phyloP scores from a whole-genome alignment of 345 rosid genomes.

The Heritiera littoralis region DNA sequence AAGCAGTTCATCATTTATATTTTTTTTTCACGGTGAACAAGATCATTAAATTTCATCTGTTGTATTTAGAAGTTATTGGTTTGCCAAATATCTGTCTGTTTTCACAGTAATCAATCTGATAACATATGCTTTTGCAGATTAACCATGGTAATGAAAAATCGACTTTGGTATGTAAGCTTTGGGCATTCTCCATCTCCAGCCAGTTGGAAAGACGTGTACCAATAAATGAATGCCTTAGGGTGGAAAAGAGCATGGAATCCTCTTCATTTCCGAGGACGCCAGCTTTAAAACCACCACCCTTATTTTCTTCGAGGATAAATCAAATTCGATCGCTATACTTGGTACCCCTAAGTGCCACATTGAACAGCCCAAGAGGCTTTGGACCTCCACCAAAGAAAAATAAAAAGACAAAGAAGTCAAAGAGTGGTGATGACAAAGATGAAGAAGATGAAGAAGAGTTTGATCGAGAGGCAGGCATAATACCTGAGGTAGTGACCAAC shows the following conservation, averaged over 20 bases:
- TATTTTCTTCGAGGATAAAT: slow-evolving; percentile 17
- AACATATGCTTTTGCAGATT: slow-evolving; percentile 26
- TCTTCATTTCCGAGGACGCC: slow-evolving; percentile 5
- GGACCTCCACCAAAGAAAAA: slow-evolving; percentile 63
- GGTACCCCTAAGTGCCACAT: slow-evolving; percentile 48
- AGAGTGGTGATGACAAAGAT: slow-evolving; percentile 32
- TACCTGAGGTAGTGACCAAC: slow-evolving; percentile 92
- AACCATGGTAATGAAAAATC: slow-evolving; percentile 13
- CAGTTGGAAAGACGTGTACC: slow-evolving; percentile 15
- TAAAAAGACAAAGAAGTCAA: slow-evolving; percentile 47
- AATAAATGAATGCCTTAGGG: background rate
- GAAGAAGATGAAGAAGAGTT: slow-evolving; percentile 27
- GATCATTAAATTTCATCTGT: background rate
- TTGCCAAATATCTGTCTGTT: background rate
- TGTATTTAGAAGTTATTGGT: background rate
- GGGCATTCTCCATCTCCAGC: slow-evolving; percentile 18
- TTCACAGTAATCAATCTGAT: background rate
- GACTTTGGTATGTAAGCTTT: slow-evolving; percentile 20
- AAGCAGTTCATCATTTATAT: background rate
- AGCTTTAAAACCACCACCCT: background rate
- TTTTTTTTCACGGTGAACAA: background rate
- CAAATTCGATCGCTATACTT: slow-evolving; percentile 23
- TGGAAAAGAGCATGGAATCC: background rate
- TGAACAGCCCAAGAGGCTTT: slow-evolving; percentile 81
- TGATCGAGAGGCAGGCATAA: slow-evolving; percentile 48